These are phyloP conservation scores for Aspergillus sp. DNA, from an alignment of 2,329 filamentous ascomycete genomes.

Conservation along the genomic window DNA sequence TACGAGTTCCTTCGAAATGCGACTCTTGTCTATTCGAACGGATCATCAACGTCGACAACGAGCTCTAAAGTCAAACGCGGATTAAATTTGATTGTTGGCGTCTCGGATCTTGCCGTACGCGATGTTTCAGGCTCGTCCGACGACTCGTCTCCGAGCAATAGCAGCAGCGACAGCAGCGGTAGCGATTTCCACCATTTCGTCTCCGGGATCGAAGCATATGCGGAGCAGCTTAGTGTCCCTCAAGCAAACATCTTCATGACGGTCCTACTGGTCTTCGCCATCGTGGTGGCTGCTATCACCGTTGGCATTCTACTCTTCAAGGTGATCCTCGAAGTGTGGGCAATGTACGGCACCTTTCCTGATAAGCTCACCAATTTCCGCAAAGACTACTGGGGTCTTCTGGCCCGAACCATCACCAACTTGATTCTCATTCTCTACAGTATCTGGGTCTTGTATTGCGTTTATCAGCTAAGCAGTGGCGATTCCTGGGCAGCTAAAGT, in stretches of 20 bases:
- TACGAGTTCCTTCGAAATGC: conserved; percentile 69
- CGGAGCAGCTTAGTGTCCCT: conserved; percentile 79
- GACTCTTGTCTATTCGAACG: conserved; percentile 66
- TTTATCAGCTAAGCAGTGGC: conserved; percentile 89
- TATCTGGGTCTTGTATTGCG: conserved; percentile 90
- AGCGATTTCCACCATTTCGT: conserved; percentile 53
- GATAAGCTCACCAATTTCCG: conserved; percentile 76
- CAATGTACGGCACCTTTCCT: conserved; percentile 83
- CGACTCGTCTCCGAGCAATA: conserved; percentile 19
- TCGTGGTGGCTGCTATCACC: conserved; percentile 76
- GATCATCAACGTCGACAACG: conserved; percentile 49
- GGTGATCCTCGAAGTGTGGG: conserved; percentile 85
- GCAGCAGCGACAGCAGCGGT: conserved; percentile 18
- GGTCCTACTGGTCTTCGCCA: conserved; percentile 80
- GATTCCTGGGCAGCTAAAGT: conserved; percentile 91
- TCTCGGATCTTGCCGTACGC: conserved; percentile 50
- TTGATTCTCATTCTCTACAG: conserved; percentile 90
- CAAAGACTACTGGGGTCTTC: conserved; percentile 91
- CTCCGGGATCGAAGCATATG: conserved; percentile 73
- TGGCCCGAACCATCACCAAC: conserved; percentile 83
- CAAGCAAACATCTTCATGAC: conserved; percentile 95
- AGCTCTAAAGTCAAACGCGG: conserved; percentile 52
- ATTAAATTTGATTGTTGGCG: conserved; percentile 39
- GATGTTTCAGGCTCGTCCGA: conserved; percentile 41
- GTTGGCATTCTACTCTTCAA: conserved; percentile 87